Conservation (phyloP, 495 filamentous ascomycete species). For the Thermochaetoides thermophila region DNA sequence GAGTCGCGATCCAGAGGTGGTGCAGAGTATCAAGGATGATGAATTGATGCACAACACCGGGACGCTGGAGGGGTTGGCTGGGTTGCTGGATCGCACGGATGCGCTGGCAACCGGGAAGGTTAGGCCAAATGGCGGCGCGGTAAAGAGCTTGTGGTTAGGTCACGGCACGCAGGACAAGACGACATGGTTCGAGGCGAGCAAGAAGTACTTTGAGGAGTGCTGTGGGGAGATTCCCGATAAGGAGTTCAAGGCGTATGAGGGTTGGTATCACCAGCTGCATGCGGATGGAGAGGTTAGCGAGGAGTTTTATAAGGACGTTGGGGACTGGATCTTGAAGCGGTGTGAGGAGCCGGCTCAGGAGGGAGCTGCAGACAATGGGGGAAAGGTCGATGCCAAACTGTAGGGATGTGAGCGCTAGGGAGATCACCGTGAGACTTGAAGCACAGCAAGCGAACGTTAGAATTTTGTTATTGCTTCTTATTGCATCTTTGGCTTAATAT, state of each 20-base stretch:
- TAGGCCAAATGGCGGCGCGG: slow-evolving; percentile 17
- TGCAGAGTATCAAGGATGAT: slow-evolving; percentile 42
- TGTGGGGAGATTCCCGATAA: slow-evolving; percentile 42
- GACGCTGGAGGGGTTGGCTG: slow-evolving; percentile 58
- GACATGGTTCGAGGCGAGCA: slow-evolving; percentile 45
- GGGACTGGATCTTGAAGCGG: slow-evolving; percentile 55
- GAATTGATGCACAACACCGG: slow-evolving; percentile 61
- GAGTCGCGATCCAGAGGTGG: slow-evolving; percentile 46
- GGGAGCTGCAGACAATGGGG: no score
- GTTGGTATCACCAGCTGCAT: slow-evolving; percentile 67
- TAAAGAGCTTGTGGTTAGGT: slow-evolving; percentile 40
- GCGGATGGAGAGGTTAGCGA: slow-evolving; percentile 46
- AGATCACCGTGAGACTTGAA: background rate
- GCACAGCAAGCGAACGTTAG: no score
- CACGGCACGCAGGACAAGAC: slow-evolving; percentile 58
- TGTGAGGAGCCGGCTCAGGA: no score
- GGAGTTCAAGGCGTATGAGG: slow-evolving; percentile 57
- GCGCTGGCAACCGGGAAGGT: slow-evolving; percentile 29
- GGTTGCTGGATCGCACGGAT: slow-evolving; percentile 55
- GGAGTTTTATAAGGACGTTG: slow-evolving; percentile 54
- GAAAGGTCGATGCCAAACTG: slow-evolving; percentile 6
- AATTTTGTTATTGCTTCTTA: no score
- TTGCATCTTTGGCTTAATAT: no score
- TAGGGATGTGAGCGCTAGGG: background rate
- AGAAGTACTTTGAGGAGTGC: slow-evolving; percentile 42